Percentiles rank a stretch among this genome's conserved stretches.
Conservation (phyloP, 257 asterid genomes). For the Jacaranda mimosifolia region DNA sequence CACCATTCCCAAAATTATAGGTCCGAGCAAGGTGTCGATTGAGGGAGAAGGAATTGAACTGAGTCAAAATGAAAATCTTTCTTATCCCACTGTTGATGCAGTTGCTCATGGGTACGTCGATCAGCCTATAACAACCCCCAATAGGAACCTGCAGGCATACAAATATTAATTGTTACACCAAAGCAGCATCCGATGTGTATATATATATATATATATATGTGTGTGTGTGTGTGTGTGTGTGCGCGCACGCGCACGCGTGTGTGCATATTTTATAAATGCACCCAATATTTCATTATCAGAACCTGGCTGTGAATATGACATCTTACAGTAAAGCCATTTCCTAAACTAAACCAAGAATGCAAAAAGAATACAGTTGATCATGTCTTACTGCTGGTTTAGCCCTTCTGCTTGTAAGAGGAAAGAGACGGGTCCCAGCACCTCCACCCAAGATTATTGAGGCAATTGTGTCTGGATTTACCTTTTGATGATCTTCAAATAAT, state of each 20-base stretch:
- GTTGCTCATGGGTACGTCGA: conserved; percentile 97
- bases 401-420: conserved; percentile 89
- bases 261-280: too few relatives aligned
- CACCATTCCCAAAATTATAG: conserved; percentile 79
- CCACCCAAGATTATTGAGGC: conserved; percentile 93
- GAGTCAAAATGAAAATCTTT: conserved; percentile 91
- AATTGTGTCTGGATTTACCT: conserved; percentile 76
- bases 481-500: conserved; percentile 46
- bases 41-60: conserved; percentile 93
- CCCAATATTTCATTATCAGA: too few relatives aligned
- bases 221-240: too few relatives aligned
- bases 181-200: conserved; percentile 2
- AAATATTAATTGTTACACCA: conserved; percentile 2
- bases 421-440: conserved; percentile 96
- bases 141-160: conserved; percentile 74
- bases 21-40: conserved; percentile 92
- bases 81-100: conserved; percentile 96
- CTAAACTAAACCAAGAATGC: background rate
- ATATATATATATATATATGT: background rate
- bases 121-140: conserved; percentile 94
- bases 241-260: too few relatives aligned
- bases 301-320: too few relatives aligned
- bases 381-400: conserved; percentile 95
- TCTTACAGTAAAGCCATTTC: background rate
- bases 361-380: background rate